A percentile compares a stretch with the other conserved stretches of the same genome.
Conservation (phyloP, 202 grass and related monocot genomes). For the Carex arenaria region DNA sequence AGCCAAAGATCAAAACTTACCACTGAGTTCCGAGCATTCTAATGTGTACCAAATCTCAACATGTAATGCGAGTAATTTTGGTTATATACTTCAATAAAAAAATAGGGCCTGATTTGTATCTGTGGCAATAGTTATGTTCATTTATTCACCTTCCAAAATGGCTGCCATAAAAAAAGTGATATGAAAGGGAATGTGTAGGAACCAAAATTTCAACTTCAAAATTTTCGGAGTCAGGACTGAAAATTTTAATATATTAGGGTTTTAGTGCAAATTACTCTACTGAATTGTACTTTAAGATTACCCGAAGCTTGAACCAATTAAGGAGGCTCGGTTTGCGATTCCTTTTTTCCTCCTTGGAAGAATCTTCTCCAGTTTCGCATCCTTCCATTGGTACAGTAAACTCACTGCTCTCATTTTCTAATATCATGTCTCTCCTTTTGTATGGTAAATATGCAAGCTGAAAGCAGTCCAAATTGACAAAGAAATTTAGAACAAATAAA, state of each 20-base stretch:
- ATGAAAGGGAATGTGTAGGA: background rate
- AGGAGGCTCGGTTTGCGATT: constrained; percentile 80
- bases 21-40: background rate
- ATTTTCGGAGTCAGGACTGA: background rate
- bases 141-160: background rate
- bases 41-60: background rate
- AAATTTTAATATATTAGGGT: background rate
- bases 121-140: background rate
- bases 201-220: background rate
- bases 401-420: constrained; percentile 84
- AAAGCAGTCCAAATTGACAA: constrained; percentile 32
- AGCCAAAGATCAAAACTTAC: background rate
- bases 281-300: constrained; percentile 28
- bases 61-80: background rate
- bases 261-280: background rate
- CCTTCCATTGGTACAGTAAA: constrained; percentile 71
- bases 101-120: background rate
- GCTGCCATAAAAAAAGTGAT: background rate
- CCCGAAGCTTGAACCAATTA: constrained; percentile 98
- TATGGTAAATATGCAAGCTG: constrained; percentile 98
- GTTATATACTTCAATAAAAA: background rate
- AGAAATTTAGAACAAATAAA: constrained; percentile 18
- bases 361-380: constrained; percentile 66
- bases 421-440: constrained; percentile 79
- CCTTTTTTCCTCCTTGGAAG: constrained; percentile 77